Evolutionary conservation across 225 moss, liverwort and hornwort genomes (phyloP).

Genomic region (Lunularia cruciata): DNA sequence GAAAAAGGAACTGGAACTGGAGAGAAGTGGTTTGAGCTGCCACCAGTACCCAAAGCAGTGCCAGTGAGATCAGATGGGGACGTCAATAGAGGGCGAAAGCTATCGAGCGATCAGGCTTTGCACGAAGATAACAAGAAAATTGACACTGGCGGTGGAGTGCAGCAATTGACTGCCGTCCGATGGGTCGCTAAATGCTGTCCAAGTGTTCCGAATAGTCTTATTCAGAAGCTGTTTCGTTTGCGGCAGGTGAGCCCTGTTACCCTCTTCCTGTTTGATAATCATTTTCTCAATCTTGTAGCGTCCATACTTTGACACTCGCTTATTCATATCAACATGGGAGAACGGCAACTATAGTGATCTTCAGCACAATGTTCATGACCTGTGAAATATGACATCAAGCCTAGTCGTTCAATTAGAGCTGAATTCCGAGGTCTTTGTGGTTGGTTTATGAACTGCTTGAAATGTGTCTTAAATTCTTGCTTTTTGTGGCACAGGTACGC

Average conservation of each 20-base stretch:
- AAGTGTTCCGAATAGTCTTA: slow-evolving; percentile 67
- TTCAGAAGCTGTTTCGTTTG: slow-evolving; percentile 91
- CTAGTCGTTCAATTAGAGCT: too few species aligned
- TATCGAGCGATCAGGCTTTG: background rate
- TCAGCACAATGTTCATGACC: too few species aligned
- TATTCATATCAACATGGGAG: background rate
- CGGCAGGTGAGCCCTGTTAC: slow-evolving; percentile 56
- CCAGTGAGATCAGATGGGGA: slow-evolving; percentile 22
- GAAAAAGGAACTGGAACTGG: slow-evolving; percentile 12
- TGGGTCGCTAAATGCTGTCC: slow-evolving; percentile 97
- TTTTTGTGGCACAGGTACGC: slow-evolving; percentile 12
- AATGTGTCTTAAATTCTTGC: too few species aligned
- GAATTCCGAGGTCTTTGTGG: too few species aligned
- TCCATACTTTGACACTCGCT: background rate
- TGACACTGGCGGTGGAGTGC: slow-evolving; percentile 33
- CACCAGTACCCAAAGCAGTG: slow-evolving; percentile 38
- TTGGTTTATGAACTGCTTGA: background rate
- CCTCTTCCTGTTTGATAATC: background rate
- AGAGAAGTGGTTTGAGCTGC: slow-evolving; percentile 40
- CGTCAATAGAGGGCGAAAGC: background rate
- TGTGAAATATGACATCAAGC: too few species aligned
- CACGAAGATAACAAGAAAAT: background rate
- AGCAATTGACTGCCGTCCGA: slow-evolving; percentile 67
- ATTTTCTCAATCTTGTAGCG: background rate
- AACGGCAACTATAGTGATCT: background rate